Evolutionary conservation across 768 basidiomycete species (phyloP).

Genomic region (Chalciporus pseudorubinellus): DNA sequence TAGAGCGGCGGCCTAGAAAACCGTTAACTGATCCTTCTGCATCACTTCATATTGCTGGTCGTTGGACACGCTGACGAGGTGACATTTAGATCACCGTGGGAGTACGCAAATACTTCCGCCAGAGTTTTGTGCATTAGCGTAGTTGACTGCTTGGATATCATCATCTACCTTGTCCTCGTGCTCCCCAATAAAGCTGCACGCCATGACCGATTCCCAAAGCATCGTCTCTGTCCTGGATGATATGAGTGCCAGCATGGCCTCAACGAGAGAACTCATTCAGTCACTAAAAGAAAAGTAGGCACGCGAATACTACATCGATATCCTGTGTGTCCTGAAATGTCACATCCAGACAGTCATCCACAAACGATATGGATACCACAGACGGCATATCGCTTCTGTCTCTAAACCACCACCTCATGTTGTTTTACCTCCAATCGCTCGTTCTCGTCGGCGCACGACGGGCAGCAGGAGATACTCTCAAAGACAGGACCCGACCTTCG

Average conservation of each 20-base stretch:
- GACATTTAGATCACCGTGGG: slow-evolving; percentile 3
- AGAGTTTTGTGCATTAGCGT: neutral
- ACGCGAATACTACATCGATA: neutral
- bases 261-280: slow-evolving; percentile 56
- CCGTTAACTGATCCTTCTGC: slow-evolving; percentile 50
- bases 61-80: slow-evolving; percentile 8
- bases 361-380: slow-evolving; percentile 47
- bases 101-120: neutral
- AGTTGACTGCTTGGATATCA: neutral
- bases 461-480: slow-evolving; percentile 61
- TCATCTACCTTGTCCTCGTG: neutral
- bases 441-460: slow-evolving; percentile 71
- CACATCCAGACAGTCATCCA: slow-evolving; percentile 26
- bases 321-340: slow-evolving; percentile 13
- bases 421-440: slow-evolving; percentile 85
- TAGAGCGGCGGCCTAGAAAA: slow-evolving; percentile 62
- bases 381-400: slow-evolving; percentile 91
- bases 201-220: slow-evolving; percentile 21
- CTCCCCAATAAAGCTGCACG: neutral
- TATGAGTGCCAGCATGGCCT: slow-evolving; percentile 61
- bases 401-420: slow-evolving; percentile 78
- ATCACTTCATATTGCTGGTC: neutral
- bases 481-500: slow-evolving; percentile 45
- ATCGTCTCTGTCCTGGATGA: slow-evolving; percentile 42
- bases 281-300: slow-evolving; percentile 55